Base-by-base conservation (phyloP, 2,329 filamentous ascomycete species). In the Hypoxylon sp. region DNA sequence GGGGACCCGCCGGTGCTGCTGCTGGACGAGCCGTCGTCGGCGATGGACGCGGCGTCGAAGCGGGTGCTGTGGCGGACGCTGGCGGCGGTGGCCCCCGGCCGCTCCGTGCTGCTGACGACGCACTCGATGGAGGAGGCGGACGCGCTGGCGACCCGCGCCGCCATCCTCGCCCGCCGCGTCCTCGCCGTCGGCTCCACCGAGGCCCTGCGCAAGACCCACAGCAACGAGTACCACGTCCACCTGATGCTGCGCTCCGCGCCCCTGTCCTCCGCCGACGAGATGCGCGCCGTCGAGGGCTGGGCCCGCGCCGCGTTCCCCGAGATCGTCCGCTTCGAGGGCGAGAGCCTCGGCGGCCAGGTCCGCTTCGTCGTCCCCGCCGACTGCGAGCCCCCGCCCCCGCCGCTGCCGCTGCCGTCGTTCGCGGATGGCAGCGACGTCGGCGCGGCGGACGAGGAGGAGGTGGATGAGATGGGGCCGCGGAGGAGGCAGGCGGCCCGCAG, bases 121-220 rank as follows among this genome's bases (percentile, higher is more conserved):
- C 90, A 93, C 70, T 87, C 83, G 9, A 92, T 93, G 89, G 89
- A 93, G 70, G 90, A 93, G 72, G 90, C 90, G 1, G 88, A 92
- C 64, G 88, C 88, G 1, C 78, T 93, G 2, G 89, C 90, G 0
- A 85, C 83, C 18, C 78, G 87, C 5, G 88, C 87, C 0, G 88
- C 87, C 7, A 91, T 92, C 55, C 38, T 70, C 9, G 64, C 67
- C 1, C 41, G 49, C 21, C 45, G 62, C 8, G 55, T 70, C 26
- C 61, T 70, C 13, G 67, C 69, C 15, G 61, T 70, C 20, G 68
- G 69, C 8, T 60, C 62, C 24, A 68, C 69, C 3, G 60, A 67
- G 54, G 62, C 62, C 17, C 57, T 70, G 51, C 62, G 67, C 37
- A 66, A 60, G 60, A 50, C 55, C 1, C 67, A 71, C 26, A 63